A percentile compares a stretch with the other conserved stretches of the same genome.
Evolutionary conservation across 495 filamentous ascomycete species (phyloP).

Genomic region (Aspergillus steynii): DNA sequence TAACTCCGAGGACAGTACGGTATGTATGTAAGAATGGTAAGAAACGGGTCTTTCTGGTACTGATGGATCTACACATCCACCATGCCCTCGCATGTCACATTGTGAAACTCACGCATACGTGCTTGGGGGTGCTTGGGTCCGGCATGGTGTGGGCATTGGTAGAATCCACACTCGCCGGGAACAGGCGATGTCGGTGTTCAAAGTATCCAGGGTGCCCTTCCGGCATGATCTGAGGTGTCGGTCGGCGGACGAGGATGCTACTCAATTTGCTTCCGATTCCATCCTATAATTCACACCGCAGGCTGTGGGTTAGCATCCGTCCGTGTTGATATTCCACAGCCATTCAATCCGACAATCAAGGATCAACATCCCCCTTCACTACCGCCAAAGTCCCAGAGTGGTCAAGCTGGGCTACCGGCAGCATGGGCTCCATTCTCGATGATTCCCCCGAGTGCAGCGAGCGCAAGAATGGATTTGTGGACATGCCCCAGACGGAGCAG

Average conservation of each 20-base stretch:
- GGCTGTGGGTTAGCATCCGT: background rate
- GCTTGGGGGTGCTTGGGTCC: background rate
- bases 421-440: slow-evolving; percentile 32
- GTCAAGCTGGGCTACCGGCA: slow-evolving; percentile 17
- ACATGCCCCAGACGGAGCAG: background rate
- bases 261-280: background rate
- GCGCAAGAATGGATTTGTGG: background rate
- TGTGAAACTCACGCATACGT: background rate
- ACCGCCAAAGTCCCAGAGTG: slow-evolving; percentile 12
- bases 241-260: background rate
- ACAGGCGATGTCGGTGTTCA: slow-evolving; percentile 2
- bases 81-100: background rate
- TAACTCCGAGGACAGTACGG: too few species aligned
- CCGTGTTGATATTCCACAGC: background rate
- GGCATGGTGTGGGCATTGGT: background rate
- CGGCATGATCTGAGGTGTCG: background rate
- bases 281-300: background rate
- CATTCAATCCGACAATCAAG: slow-evolving; percentile 2
- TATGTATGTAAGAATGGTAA: too few species aligned
- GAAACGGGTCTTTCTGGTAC: too few species aligned
- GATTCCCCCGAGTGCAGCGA: slow-evolving; percentile 11
- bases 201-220: background rate
- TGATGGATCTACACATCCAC: background rate
- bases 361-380: background rate
- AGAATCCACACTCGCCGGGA: background rate